These are phyloP conservation scores for Pseudomonodictys pantanalensis DNA, from an alignment of 495 filamentous ascomycete species.

Conservation along the genomic window DNA sequence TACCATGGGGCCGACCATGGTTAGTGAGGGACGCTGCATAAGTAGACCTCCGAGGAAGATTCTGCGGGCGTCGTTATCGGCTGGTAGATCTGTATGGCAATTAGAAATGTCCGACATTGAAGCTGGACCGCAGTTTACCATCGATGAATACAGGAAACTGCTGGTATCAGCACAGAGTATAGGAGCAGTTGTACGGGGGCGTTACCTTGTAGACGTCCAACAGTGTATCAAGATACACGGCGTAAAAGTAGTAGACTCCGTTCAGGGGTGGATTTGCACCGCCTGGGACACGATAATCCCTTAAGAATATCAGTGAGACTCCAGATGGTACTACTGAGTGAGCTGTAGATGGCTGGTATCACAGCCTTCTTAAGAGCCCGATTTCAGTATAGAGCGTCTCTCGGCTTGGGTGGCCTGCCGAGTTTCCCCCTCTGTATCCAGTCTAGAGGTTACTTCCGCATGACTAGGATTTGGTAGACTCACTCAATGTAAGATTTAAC, in stretches of 20 bases:
- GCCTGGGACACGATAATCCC: conserved; percentile 1
- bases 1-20: conserved; percentile 35
- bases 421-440: too few species aligned
- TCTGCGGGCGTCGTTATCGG: conserved; percentile 43
- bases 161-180: too few species aligned
- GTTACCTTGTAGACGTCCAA: conserved; percentile 40
- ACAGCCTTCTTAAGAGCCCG: too few species aligned
- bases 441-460: neutral
- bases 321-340: too few species aligned
- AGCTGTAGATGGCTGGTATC: too few species aligned
- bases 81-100: conserved; percentile 43
- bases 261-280: conserved; percentile 7
- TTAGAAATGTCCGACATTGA: too few species aligned
- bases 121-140: too few species aligned
- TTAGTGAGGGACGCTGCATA: conserved; percentile 44
- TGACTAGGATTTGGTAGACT: neutral
- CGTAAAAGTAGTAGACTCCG: conserved; percentile 41
- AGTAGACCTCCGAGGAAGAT: conserved; percentile 48
- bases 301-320: neutral
- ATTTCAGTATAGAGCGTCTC: too few species aligned
- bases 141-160: too few species aligned
- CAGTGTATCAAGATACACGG: conserved; percentile 40
- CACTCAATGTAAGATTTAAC: conserved; percentile 41
- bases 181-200: too few species aligned
- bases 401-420: too few species aligned